Evolutionary conservation across 805 yeast genomes (phyloP).

Genomic region (Cyberlindnera japonica): DNA sequence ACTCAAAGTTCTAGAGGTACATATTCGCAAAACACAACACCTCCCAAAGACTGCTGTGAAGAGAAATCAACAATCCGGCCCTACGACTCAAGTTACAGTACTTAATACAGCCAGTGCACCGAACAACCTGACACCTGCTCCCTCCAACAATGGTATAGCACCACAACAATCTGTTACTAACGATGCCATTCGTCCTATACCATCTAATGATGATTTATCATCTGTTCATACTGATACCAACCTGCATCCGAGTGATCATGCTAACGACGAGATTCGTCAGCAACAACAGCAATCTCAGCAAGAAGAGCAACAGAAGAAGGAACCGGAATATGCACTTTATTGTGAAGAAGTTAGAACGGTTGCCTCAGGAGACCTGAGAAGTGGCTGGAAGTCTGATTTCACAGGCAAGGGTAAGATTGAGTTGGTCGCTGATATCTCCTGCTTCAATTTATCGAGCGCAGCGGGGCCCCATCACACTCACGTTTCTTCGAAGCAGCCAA

Average conservation of each 20-base stretch:
- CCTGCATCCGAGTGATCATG: constrained; percentile 32
- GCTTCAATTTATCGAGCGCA: constrained; percentile 55
- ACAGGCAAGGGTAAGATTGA: constrained; percentile 75
- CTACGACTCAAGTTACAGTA: constrained; percentile 34
- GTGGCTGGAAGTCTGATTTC: constrained; percentile 96
- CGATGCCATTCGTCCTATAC: constrained; percentile 5
- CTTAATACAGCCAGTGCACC: constrained; percentile 19
- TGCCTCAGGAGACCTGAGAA: constrained; percentile 74
- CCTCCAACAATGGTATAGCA: constrained; percentile 13
- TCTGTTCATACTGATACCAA: constrained; percentile 7
- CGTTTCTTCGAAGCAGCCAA: constrained; percentile 39
- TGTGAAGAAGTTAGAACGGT: constrained; percentile 73
- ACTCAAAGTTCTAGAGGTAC: constrained; percentile 42
- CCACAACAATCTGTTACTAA: constrained; percentile 8
- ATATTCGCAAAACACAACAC: constrained; percentile 30
- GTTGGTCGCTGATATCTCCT: constrained; percentile 65
- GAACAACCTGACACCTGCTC: constrained; percentile 15
- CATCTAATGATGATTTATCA: constrained; percentile 14
- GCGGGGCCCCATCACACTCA: constrained; percentile 42
- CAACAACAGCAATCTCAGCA: constrained; percentile 17
- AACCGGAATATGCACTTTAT: constrained; percentile 41
- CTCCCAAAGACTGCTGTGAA: constrained; percentile 27
- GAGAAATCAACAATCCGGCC: constrained; percentile 38
- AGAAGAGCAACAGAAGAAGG: constrained; percentile 29
- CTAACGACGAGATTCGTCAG: constrained; percentile 30